Base-by-base conservation (phyloP, 768 basidiomycete species). In the Leccinellum luteum region DNA sequence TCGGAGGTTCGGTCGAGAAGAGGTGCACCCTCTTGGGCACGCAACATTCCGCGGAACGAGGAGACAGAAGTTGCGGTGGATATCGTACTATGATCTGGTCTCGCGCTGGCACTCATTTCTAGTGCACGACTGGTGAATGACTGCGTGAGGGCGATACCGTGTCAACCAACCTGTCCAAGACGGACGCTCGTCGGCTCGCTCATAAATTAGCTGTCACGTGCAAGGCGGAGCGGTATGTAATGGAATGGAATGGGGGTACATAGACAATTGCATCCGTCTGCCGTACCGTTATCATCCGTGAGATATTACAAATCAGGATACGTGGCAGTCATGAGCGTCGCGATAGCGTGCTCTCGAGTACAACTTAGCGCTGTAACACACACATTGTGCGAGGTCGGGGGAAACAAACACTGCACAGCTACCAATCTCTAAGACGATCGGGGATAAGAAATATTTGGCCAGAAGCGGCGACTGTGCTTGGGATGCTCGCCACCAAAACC, bases 51-150 rank as follows among this genome's bases (percentile, higher is more conserved):
- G 10, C 61, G 67, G 25, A 72, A 54, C 1, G 71, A 72, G 10
- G 65, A 58, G 21, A 63, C 1, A 15, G 71, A 72, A 21, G 73
- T 69, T 1, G 69, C 15, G 10, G 71, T 64, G 10, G 71, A 72
- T 32, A 73, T 58, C 8, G 72, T 60, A 23, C n/a, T n/a, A n/a
- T n/a, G n/a, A n/a, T n/a, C n/a, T 34, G 54, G 44, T 31, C 31
- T 31, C 25, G n/a, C 3, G 48, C 25, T 52, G 17, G 52, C 28
- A 21, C 56, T 58, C 68, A 70, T 69, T 31, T 54, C 47, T 44
- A 34, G 43, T 35, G 21, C 14, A 19, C n/a, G 48, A 17, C 48
- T 4, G 25, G 57, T 12, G 35, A 28, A 14, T 12, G 23, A 15
- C 25, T 25, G 25, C 25, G 25, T 4, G 25, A 25, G 25, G 25